These are phyloP conservation scores for Chloris gayana DNA, from an alignment of 176 grass and related monocot species.

Conservation along the genomic window DNA sequence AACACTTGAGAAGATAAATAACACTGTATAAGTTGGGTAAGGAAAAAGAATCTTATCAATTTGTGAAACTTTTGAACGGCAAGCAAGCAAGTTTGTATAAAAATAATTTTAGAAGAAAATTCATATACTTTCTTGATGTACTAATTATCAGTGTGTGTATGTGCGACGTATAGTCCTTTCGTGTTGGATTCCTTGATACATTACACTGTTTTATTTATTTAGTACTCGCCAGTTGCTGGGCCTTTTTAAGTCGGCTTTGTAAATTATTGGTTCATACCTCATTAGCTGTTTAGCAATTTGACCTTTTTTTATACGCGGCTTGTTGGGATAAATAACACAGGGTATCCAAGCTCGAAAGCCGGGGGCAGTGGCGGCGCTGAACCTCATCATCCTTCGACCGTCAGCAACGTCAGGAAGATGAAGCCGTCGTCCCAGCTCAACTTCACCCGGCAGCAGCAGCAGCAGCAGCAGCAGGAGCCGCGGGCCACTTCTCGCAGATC, in stretches of 20 bases:
- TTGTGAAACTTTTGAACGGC: not conserved
- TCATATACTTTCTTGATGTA: not conserved
- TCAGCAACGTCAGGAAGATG: conserved; percentile 47
- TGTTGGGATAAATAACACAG: conserved; percentile 40
- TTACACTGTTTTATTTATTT: not conserved
- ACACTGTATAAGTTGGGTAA: not conserved
- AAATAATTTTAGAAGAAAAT: not conserved
- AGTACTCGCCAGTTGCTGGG: not conserved
- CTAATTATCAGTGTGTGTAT: not conserved
- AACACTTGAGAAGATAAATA: not conserved
- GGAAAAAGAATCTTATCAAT: not conserved
- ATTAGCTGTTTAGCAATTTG: not conserved
- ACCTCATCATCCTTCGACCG: conserved; percentile 23
- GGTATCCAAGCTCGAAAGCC: conserved; percentile 45
- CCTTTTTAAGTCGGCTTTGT: not conserved
- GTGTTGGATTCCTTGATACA: not conserved
- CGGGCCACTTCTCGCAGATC: conserved; percentile 59
- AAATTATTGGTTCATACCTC: not conserved
- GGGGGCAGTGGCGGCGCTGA: conserved; percentile 46
- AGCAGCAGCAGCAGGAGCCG: conserved; percentile 22
- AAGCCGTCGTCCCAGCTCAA: conserved; percentile 68
- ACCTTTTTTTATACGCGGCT: conserved; percentile 2
- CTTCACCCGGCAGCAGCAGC: conserved; percentile 51
- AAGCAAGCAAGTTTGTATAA: not conserved
- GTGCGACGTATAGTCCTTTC: not conserved